These are phyloP conservation scores for Bonia amplexicaulis DNA, from an alignment of 176 grass and related monocot species.

Conservation along the genomic window DNA sequence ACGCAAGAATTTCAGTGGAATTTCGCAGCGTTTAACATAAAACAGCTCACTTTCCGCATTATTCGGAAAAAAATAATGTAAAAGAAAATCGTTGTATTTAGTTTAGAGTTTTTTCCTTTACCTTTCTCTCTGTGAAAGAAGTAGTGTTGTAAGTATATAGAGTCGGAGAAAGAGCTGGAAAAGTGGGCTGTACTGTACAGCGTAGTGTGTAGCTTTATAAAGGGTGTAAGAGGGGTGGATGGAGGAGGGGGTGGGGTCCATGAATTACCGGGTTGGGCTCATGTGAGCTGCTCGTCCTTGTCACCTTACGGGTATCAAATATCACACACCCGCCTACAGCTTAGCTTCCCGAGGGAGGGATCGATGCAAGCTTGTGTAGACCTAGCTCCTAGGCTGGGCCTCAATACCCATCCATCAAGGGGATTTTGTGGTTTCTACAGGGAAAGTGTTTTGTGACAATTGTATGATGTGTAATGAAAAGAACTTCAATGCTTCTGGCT, in stretches of 20 bases:
- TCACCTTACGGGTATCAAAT: slow-evolving; percentile 47
- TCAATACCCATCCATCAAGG: slow-evolving; percentile 12
- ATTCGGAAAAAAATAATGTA: not conserved
- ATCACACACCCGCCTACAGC: slow-evolving; percentile 39
- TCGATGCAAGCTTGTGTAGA: slow-evolving; percentile 9
- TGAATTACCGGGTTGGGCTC: slow-evolving; percentile 39
- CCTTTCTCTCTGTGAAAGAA: not conserved
- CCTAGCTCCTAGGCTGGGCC: slow-evolving; percentile 36
- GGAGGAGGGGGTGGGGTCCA: not conserved
- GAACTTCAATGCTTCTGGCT: not conserved
- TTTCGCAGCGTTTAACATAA: not conserved
- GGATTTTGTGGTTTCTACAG: slow-evolving; percentile 4
- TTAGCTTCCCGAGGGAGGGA: slow-evolving; percentile 2
- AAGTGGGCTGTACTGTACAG: slow-evolving; percentile 34
- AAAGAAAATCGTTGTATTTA: too few species aligned
- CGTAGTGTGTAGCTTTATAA: slow-evolving; percentile 49
- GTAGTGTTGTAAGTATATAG: not conserved
- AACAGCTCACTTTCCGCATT: not conserved
- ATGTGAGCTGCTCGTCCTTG: slow-evolving; percentile 72
- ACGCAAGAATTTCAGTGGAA: too few species aligned
- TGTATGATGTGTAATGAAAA: slow-evolving; percentile 4
- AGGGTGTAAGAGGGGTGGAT: slow-evolving; percentile 7
- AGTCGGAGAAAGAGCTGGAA: not conserved
- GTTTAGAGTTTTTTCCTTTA: not conserved
- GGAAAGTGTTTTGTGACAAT: not conserved